Conservation (phyloP, 1,139 yeast species). For the Entelexis paramagnoliae region DNA sequence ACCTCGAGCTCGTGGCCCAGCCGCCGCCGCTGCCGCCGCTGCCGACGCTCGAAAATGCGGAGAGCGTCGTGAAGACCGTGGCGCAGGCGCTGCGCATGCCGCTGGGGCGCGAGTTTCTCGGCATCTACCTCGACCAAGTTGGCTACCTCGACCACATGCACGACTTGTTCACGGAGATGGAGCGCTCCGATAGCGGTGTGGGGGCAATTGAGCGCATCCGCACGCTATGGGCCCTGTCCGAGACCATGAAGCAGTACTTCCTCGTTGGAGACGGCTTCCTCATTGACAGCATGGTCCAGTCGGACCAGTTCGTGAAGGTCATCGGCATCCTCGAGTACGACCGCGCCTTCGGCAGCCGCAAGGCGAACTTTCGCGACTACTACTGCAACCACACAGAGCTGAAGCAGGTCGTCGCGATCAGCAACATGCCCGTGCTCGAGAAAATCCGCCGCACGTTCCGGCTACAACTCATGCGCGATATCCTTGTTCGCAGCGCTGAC, state of each 20-base stretch:
- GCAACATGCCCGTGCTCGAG: constrained; percentile 40
- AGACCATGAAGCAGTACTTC: constrained; percentile 54
- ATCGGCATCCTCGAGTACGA: constrained; percentile 88
- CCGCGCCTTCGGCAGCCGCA: constrained; percentile 66
- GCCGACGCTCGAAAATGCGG: constrained; percentile 38
- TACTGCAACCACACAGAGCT: constrained; percentile 49
- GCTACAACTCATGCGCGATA: constrained; percentile 74
- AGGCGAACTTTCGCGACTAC: constrained; percentile 68
- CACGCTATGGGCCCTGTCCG: constrained; percentile 56
- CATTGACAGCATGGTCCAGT: constrained; percentile 56
- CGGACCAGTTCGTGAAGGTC: constrained; percentile 45
- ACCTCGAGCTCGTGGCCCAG: constrained; percentile 49
- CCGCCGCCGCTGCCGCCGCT: constrained; percentile 57
- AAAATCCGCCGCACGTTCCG: constrained; percentile 66
- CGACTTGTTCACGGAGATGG: constrained; percentile 46
- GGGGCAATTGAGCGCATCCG: constrained; percentile 28
- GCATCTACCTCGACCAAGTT: constrained; percentile 27
- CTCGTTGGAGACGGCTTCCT: constrained; percentile 61
- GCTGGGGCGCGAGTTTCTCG: constrained; percentile 31
- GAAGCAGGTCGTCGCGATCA: constrained; percentile 61
- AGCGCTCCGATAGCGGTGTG: background rate
- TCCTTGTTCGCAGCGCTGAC: constrained; percentile 67
- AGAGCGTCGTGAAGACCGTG: constrained; percentile 41
- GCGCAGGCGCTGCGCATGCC: constrained; percentile 23
- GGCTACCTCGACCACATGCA: constrained; percentile 48